Percentiles rank a stretch among this genome's conserved stretches.
Evolutionary conservation across 352 stramenopile species (phyloP).

Genomic region (Pythium guiyangense): DNA sequence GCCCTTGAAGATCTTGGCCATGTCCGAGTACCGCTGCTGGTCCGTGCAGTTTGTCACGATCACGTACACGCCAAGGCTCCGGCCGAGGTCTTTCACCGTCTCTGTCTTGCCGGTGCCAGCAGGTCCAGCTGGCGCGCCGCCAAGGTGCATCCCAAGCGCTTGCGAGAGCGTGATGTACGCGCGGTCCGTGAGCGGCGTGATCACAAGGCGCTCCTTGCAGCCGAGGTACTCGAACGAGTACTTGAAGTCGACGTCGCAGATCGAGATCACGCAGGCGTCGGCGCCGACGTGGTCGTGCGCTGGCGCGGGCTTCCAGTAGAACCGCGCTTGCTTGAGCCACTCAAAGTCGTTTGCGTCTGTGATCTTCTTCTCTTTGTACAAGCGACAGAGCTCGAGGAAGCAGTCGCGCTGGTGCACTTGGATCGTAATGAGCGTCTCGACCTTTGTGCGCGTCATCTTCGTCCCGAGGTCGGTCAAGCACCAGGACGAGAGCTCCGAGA

Average conservation of each 20-base stretch:
- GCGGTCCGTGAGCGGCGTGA: conserved; percentile 89
- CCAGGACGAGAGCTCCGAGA: conserved; percentile 89
- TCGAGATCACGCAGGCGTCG: conserved; percentile 92
- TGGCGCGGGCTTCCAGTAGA: conserved; percentile 63
- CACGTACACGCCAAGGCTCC: conserved; percentile 88
- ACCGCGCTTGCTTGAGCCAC: conserved; percentile 78
- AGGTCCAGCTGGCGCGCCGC: conserved; percentile 78
- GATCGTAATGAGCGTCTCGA: conserved; percentile 93
- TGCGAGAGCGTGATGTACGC: conserved; percentile 91
- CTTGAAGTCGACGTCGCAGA: conserved; percentile 89
- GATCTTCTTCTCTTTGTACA: conserved; percentile 84
- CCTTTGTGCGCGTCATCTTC: conserved; percentile 91
- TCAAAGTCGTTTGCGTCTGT: conserved; percentile 75
- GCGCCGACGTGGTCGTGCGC: conserved; percentile 85
- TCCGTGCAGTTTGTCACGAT: conserved; percentile 94
- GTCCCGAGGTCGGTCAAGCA: conserved; percentile 87
- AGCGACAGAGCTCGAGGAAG: conserved; percentile 56
- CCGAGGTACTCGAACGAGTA: conserved; percentile 94
- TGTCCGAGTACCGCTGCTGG: conserved; percentile 88
- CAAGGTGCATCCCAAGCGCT: conserved; percentile 86
- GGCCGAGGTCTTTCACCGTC: conserved; percentile 88
- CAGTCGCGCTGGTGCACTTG: conserved; percentile 88
- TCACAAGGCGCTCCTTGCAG: conserved; percentile 87
- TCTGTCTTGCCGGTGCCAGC: conserved; percentile 92
- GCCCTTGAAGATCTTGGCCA: conserved; percentile 92